These are phyloP conservation scores for sunflower (Helianthus annuus) DNA, from an alignment of 129 eudicot species.

Conservation along the genomic window DNA sequence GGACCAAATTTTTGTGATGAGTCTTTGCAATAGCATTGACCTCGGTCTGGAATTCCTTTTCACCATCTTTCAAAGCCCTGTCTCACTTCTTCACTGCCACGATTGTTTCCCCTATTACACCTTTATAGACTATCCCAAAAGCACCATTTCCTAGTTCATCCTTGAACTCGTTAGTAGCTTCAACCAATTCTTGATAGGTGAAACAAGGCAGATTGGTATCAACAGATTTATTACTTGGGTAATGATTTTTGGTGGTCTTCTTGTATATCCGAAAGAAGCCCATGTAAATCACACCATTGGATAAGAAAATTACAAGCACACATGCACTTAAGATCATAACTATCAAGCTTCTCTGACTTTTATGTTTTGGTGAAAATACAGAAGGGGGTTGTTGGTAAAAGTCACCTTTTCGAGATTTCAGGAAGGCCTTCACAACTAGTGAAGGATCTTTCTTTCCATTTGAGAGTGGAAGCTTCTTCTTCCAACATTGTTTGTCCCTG, in stretches of 20 bases:
- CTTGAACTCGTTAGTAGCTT: neutral
- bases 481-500: neutral
- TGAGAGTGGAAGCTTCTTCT: neutral
- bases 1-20: constrained; percentile 56
- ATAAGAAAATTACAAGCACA: neutral
- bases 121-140: constrained; percentile 4
- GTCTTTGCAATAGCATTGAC: constrained; percentile 47
- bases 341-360: constrained; percentile 1
- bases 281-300: neutral
- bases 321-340: neutral
- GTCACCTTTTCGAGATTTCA: neutral
- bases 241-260: neutral
- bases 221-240: neutral
- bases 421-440: neutral
- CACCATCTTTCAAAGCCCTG: constrained; percentile 29
- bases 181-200: neutral
- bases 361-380: neutral
- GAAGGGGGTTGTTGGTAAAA: neutral
- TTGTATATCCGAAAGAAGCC: neutral
- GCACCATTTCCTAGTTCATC: neutral
- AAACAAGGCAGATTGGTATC: neutral
- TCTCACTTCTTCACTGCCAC: constrained; percentile 48
- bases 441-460: constrained; percentile 1
- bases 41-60: constrained; percentile 43
- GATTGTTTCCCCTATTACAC: neutral